Conservation (phyloP, 1,139 yeast species). For the Martiniozyma asiatica region DNA sequence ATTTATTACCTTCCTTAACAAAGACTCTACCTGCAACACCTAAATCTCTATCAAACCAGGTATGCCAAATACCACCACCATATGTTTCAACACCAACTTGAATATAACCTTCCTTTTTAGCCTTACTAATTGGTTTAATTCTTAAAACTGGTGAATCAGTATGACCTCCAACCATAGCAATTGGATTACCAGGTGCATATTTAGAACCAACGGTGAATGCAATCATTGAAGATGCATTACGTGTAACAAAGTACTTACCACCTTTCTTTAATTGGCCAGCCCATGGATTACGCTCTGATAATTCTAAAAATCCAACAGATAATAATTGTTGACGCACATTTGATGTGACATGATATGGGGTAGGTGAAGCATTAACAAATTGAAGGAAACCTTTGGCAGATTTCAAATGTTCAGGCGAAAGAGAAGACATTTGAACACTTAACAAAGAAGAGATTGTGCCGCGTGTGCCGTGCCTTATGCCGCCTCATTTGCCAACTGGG, state of each 20-base stretch:
- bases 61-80: slow-evolving; percentile 91
- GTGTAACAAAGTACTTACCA: slow-evolving; percentile 66
- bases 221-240: slow-evolving; percentile 79
- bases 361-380: slow-evolving; percentile 77
- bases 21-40: slow-evolving; percentile 88
- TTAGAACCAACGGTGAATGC: slow-evolving; percentile 74
- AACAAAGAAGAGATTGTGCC: too few relatives aligned
- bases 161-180: slow-evolving; percentile 87
- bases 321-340: slow-evolving; percentile 42
- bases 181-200: slow-evolving; percentile 72
- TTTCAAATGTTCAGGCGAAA: slow-evolving; percentile 15
- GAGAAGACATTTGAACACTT: too few relatives aligned
- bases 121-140: slow-evolving; percentile 80
- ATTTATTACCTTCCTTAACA: slow-evolving; percentile 39
- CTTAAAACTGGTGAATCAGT: slow-evolving; percentile 91
- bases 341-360: slow-evolving; percentile 89
- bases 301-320: slow-evolving; percentile 57
- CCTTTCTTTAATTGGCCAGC: slow-evolving; percentile 38
- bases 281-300: slow-evolving; percentile 74
- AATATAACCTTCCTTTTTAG: slow-evolving; percentile 59
- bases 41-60: slow-evolving; percentile 90
- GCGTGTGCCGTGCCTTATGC: too few relatives aligned
- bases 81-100: slow-evolving; percentile 92
- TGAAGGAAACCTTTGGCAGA: slow-evolving; percentile 53
- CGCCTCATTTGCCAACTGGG: too few relatives aligned